These are phyloP conservation scores for Hypholoma fasciculare DNA, from an alignment of 768 basidiomycete species.

Conservation along the genomic window DNA sequence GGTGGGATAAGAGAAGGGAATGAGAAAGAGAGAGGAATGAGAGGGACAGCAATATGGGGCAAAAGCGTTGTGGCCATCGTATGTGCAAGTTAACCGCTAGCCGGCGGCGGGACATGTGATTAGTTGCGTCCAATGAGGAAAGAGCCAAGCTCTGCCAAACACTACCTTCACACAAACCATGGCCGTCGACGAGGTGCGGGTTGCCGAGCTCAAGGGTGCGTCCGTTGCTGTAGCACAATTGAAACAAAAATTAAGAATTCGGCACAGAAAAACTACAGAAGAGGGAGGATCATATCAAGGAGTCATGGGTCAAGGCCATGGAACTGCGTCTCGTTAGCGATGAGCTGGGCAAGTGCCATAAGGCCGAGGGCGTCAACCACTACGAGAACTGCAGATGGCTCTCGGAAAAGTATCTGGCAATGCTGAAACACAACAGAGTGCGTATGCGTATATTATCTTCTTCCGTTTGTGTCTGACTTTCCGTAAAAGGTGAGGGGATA, in stretches of 20 bases:
- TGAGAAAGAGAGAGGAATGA: no score
- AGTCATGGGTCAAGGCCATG: slow-evolving; percentile 95
- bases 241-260: background rate
- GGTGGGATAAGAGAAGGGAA: no score
- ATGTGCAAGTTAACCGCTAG: background rate
- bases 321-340: slow-evolving; percentile 86
- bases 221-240: background rate
- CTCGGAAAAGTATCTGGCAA: slow-evolving; percentile 75
- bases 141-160: slow-evolving; percentile 25
- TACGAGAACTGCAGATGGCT: slow-evolving; percentile 88
- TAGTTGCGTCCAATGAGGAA: slow-evolving; percentile 1
- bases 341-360: slow-evolving; percentile 88
- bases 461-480: background rate
- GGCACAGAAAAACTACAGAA: slow-evolving; percentile 57
- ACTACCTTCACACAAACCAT: slow-evolving; percentile 21
- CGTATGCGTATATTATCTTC: slow-evolving; percentile 26
- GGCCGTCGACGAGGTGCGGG: slow-evolving; percentile 24
- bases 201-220: slow-evolving; percentile 53
- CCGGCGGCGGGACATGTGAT: slow-evolving; percentile 8
- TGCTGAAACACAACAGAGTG: slow-evolving; percentile 83
- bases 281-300: slow-evolving; percentile 78
- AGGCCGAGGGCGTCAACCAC: slow-evolving; percentile 88
- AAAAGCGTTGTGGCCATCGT: background rate
- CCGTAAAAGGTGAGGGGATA: slow-evolving; percentile 74
- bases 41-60: no score